Evolutionary conservation across 2,329 filamentous ascomycete species (phyloP).

Genomic region (Aureobasidium namibiae): DNA sequence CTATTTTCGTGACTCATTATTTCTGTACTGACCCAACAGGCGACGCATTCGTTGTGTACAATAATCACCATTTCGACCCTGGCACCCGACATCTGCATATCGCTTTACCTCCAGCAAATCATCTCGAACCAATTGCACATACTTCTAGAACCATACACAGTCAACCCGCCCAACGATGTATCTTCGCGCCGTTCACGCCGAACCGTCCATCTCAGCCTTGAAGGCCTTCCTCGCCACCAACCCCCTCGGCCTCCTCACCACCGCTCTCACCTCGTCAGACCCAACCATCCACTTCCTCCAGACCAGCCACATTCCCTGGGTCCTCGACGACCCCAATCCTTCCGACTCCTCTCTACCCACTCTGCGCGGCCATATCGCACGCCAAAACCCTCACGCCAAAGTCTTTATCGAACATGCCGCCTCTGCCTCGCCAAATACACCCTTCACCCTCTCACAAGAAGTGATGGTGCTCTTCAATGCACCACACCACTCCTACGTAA

Average conservation of each 20-base stretch:
- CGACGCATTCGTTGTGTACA: neutral
- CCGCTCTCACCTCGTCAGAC: conserved; percentile 45
- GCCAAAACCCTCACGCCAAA: conserved; percentile 56
- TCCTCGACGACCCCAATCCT: conserved; percentile 34
- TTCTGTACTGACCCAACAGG: neutral
- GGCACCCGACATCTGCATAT: neutral
- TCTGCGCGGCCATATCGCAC: conserved; percentile 55
- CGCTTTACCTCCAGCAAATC: neutral
- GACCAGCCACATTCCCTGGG: conserved; percentile 52
- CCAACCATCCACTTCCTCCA: conserved; percentile 43
- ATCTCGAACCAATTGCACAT: neutral
- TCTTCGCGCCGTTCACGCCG: conserved; percentile 47
- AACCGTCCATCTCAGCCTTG: conserved; percentile 41
- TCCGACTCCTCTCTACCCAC: conserved; percentile 29
- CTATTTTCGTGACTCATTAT: neutral
- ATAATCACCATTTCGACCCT: too few species aligned
- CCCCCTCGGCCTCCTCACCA: conserved; percentile 56
- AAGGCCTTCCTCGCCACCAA: conserved; percentile 46
- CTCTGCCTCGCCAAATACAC: conserved; percentile 19
- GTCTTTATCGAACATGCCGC: conserved; percentile 42
- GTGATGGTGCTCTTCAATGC: conserved; percentile 57
- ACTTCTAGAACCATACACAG: neutral
- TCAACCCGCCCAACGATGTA: conserved; percentile 41
- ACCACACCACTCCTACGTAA: conserved; percentile 54
- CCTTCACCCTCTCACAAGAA: conserved; percentile 36